phyloP scores from a whole-genome alignment of 495 filamentous ascomycete genomes.

The Penicillium verhagenii region DNA sequence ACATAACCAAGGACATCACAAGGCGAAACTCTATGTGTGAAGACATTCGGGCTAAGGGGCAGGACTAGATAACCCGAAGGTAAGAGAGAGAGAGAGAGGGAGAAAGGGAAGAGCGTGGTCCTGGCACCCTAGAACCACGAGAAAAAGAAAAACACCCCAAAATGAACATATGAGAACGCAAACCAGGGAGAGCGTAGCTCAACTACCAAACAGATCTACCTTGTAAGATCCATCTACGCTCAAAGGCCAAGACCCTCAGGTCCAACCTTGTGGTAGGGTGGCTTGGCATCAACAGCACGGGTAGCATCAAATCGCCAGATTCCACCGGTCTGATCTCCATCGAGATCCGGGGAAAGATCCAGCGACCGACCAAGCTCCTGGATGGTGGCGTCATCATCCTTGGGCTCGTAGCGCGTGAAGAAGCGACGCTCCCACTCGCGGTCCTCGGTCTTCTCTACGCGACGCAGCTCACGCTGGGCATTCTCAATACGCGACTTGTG shows the following conservation, averaged over 20 bases:
- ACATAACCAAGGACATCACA: constrained; percentile 10
- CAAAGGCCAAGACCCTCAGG: constrained; percentile 40
- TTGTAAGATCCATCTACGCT: constrained; percentile 18
- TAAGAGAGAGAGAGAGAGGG: background rate
- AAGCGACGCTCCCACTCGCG: constrained; percentile 82
- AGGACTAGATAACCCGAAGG: background rate
- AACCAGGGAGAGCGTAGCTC: background rate
- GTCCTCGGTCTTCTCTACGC: constrained; percentile 73
- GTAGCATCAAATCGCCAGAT: constrained; percentile 79
- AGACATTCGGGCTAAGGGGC: constrained; percentile 8
- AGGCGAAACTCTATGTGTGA: constrained; percentile 25
- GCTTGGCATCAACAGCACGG: constrained; percentile 54
- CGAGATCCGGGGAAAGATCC: constrained; percentile 52
- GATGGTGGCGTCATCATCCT: constrained; percentile 54
- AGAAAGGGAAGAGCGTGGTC: too few relatives aligned
- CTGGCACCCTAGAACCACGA: constrained; percentile 6
- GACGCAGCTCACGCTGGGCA: constrained; percentile 80
- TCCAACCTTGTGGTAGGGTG: constrained; percentile 44
- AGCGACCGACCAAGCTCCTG: constrained; percentile 55
- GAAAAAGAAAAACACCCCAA: constrained; percentile 4
- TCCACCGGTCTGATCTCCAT: constrained; percentile 80
- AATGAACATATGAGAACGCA: background rate
- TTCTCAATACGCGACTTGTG: constrained; percentile 93
- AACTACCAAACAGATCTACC: background rate
- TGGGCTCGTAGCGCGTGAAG: constrained; percentile 60